phyloP scores from a whole-genome alignment of 768 basidiomycete species.

The Lyophyllum semitale region DNA sequence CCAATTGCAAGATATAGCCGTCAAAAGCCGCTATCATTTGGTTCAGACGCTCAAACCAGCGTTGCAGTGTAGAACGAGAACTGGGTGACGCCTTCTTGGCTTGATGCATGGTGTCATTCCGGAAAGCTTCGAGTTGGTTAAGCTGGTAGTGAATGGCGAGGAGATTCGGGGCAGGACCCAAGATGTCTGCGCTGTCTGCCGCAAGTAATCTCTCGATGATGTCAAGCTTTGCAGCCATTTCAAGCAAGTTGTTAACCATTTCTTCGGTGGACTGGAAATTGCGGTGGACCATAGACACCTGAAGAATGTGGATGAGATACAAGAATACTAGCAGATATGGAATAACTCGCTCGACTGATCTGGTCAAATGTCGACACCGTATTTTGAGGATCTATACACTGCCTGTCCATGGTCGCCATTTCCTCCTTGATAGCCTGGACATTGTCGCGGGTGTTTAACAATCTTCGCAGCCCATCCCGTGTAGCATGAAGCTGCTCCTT shows the following conservation, averaged over 20 bases:
- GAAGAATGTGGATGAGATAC: not conserved
- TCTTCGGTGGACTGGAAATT: slow-evolving; percentile 95
- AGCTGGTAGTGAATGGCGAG: slow-evolving; percentile 90
- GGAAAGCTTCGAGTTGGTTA: slow-evolving; percentile 89
- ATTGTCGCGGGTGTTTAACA: slow-evolving; percentile 74
- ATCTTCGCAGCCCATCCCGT: slow-evolving; percentile 80
- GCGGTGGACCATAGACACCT: slow-evolving; percentile 96
- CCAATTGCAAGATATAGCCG: slow-evolving; percentile 76
- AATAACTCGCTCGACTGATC: slow-evolving; percentile 79
- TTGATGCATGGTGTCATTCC: slow-evolving; percentile 93
- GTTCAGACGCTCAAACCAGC: slow-evolving; percentile 86
- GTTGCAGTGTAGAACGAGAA: slow-evolving; percentile 66
- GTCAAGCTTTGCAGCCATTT: slow-evolving; percentile 86
- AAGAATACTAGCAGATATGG: not conserved
- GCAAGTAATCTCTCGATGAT: slow-evolving; percentile 77
- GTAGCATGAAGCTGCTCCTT: slow-evolving; percentile 93
- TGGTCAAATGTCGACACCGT: slow-evolving; percentile 90
- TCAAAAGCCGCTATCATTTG: slow-evolving; percentile 83
- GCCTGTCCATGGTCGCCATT: slow-evolving; percentile 77
- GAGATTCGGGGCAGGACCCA: slow-evolving; percentile 86
- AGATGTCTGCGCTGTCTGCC: slow-evolving; percentile 72
- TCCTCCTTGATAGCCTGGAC: slow-evolving; percentile 85
- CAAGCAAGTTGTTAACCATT: slow-evolving; percentile 91
- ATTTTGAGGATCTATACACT: slow-evolving; percentile 75
- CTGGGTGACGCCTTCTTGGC: slow-evolving; percentile 79